Conservation (phyloP, 75 land plant genomes). For the Picea sitchensis region DNA sequence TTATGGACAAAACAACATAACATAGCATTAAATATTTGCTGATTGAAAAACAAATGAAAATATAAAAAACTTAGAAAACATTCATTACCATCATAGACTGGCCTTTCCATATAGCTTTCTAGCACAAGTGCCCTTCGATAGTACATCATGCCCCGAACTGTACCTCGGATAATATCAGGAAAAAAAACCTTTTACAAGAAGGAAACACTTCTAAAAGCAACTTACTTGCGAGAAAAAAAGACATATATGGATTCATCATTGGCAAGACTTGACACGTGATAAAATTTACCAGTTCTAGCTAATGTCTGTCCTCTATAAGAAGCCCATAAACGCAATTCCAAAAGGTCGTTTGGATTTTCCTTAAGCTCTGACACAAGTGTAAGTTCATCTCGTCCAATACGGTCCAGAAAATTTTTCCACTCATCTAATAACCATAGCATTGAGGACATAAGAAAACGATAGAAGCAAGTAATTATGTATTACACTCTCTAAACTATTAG, state of each 20-base stretch:
- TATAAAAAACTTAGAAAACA: background rate
- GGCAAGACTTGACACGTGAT: background rate
- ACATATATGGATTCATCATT: too few species aligned
- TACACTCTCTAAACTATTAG: background rate
- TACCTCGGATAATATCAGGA: conserved; percentile 4
- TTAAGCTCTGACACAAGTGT: conserved; percentile 37
- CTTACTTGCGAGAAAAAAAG: background rate
- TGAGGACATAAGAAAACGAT: background rate
- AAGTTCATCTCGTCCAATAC: conserved; percentile 66
- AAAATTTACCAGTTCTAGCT: conserved; percentile 83
- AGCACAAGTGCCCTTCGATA: conserved; percentile 92
- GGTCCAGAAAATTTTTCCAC: conserved; percentile 90
- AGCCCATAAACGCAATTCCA: conserved; percentile 96
- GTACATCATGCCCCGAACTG: conserved; percentile 99
- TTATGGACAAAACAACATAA: background rate
- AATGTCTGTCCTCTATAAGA: conserved; percentile 98
- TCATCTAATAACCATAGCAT: conserved; percentile 56
- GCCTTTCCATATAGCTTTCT: conserved; percentile 72
- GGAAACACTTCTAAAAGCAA: background rate
- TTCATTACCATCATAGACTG: conserved; percentile 39
- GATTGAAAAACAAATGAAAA: background rate
- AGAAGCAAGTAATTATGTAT: background rate
- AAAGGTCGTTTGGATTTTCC: conserved; percentile 41
- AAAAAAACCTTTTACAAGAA: background rate
- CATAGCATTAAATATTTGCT: background rate